Conservation (phyloP, 768 basidiomycete species). For the Rhizopogon roseolus region DNA sequence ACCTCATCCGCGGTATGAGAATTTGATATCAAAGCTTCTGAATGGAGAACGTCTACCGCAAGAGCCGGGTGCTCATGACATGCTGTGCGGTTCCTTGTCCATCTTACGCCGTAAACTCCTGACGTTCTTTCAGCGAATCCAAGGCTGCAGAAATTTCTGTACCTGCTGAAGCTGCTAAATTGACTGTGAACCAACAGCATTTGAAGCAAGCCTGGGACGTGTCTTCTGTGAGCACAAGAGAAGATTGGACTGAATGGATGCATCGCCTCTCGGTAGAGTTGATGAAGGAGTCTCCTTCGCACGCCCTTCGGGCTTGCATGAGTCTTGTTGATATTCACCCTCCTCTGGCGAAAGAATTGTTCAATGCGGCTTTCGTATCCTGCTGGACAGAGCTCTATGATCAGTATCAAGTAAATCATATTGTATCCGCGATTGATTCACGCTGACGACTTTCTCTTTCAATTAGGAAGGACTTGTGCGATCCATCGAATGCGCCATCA, state of each 20-base stretch:
- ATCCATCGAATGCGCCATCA: slow-evolving; percentile 83
- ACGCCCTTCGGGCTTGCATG: slow-evolving; percentile 96
- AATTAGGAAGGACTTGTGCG: slow-evolving; percentile 88
- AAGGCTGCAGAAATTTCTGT: slow-evolving; percentile 73
- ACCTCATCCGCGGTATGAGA: slow-evolving; percentile 80
- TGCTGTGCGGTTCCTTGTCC: slow-evolving; percentile 42
- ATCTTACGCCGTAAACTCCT: neutral
- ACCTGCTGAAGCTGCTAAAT: slow-evolving; percentile 80
- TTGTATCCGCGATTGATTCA: neutral
- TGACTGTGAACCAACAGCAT: slow-evolving; percentile 95
- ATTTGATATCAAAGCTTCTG: slow-evolving; percentile 80
- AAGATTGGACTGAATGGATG: slow-evolving; percentile 97
- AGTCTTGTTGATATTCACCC: slow-evolving; percentile 88
- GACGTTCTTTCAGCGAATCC: slow-evolving; percentile 43
- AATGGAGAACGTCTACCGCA: slow-evolving; percentile 90
- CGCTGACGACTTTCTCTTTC: slow-evolving; percentile 4
- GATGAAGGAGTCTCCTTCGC: slow-evolving; percentile 97
- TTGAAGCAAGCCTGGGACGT: slow-evolving; percentile 96
- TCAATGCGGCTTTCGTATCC: slow-evolving; percentile 97
- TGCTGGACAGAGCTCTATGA: slow-evolving; percentile 97
- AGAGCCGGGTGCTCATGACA: slow-evolving; percentile 70
- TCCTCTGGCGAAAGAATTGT: slow-evolving; percentile 89
- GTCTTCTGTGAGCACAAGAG: slow-evolving; percentile 64
- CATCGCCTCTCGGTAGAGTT: slow-evolving; percentile 89
- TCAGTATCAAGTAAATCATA: slow-evolving; percentile 75